Evolutionary conservation across 2,329 filamentous ascomycete genomes (phyloP).

Genomic region (Paraphoma sp.): DNA sequence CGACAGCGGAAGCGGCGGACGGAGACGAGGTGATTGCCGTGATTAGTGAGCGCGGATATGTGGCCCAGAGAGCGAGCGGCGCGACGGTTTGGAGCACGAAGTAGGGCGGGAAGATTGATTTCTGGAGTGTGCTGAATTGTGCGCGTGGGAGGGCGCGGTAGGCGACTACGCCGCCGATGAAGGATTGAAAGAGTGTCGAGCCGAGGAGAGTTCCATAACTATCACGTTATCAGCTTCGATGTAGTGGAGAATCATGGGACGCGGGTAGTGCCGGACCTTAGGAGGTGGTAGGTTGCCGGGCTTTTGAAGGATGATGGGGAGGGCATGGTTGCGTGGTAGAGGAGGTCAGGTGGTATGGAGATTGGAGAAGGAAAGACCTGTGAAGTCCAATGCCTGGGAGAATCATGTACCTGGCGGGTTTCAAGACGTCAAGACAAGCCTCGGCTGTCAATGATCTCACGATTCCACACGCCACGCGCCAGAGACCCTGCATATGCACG

Average conservation of each 20-base stretch:
- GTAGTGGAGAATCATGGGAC: background rate
- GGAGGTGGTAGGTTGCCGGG: slow-evolving; percentile 76
- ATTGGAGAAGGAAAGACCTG: background rate
- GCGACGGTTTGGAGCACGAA: slow-evolving; percentile 82
- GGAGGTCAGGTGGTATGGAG: background rate
- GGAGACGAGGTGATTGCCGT: slow-evolving; percentile 10
- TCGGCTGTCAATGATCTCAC: slow-evolving; percentile 31
- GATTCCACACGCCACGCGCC: slow-evolving; percentile 6
- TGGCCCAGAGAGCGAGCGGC: slow-evolving; percentile 76
- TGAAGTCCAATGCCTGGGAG: background rate
- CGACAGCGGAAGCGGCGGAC: too few species aligned
- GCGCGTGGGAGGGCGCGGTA: slow-evolving; percentile 79
- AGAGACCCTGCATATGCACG: slow-evolving; percentile 1
- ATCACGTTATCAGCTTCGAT: slow-evolving; percentile 17
- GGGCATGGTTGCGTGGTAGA: slow-evolving; percentile 39
- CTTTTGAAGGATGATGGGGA: slow-evolving; percentile 63
- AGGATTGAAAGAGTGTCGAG: slow-evolving; percentile 86
- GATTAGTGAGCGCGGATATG: slow-evolving; percentile 65
- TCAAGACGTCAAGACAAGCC: slow-evolving; percentile 3
- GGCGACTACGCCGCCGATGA: slow-evolving; percentile 74
- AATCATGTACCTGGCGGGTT: background rate
- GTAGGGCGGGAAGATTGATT: slow-evolving; percentile 81
- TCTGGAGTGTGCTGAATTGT: slow-evolving; percentile 82
- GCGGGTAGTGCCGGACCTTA: slow-evolving; percentile 61
- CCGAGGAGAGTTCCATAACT: slow-evolving; percentile 91